Conservation (phyloP, 352 stramenopile genomes). For the Globisporangium iwayamae region DNA sequence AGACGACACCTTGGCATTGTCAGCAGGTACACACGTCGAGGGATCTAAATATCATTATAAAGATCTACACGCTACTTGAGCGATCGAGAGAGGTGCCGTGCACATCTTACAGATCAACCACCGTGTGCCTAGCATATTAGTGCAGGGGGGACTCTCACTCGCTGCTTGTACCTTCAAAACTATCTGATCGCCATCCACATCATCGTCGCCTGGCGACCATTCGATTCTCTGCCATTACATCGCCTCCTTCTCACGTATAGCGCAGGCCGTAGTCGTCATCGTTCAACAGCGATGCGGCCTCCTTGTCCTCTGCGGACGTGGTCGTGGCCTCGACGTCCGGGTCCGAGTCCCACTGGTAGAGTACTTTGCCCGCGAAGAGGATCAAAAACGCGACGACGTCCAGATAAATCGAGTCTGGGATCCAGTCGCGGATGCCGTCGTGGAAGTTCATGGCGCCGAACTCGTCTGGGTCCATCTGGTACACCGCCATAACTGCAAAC, state of each 20-base stretch:
- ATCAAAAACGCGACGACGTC: constrained; percentile 70
- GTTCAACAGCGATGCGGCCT: constrained; percentile 68
- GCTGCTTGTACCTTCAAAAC: neutral
- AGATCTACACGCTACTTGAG: neutral
- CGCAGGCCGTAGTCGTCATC: constrained; percentile 71
- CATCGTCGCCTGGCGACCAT: neutral
- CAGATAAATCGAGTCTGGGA: constrained; percentile 63
- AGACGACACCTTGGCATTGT: neutral
- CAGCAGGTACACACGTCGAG: neutral
- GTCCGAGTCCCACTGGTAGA: constrained; percentile 82
- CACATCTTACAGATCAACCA: neutral
- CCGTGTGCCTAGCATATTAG: neutral
- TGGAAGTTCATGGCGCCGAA: constrained; percentile 58
- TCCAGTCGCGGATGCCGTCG: constrained; percentile 63
- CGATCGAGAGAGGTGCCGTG: neutral
- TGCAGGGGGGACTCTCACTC: neutral
- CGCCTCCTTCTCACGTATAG: constrained; percentile 45
- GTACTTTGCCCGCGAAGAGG: constrained; percentile 61
- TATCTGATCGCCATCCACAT: constrained; percentile 1
- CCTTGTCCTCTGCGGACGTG: constrained; percentile 80
- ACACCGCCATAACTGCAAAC: constrained; percentile 72
- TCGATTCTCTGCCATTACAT: neutral
- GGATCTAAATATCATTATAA: constrained; percentile 14
- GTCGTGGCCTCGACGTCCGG: constrained; percentile 78
- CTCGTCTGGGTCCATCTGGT: constrained; percentile 69